A percentile compares a stretch with the other conserved stretches of the same genome.
phyloP scores from a whole-genome alignment of 225 moss, liverwort and hornwort genomes.

The Lunularia cruciata region DNA sequence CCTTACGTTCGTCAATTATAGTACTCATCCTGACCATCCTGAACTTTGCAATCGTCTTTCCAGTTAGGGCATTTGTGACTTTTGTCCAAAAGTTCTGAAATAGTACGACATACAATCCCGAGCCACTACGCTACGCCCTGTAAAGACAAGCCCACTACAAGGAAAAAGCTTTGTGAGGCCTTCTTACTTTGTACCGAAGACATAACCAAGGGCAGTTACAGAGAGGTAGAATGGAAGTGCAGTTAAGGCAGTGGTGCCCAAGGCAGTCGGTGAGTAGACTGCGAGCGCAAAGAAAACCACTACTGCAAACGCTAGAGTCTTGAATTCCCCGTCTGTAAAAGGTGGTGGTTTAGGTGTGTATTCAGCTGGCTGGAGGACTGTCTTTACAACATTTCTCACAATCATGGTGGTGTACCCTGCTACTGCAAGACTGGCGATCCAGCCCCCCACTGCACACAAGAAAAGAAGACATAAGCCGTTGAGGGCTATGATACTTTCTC shows the following conservation, averaged over 20 bases:
- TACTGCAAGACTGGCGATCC: constrained; percentile 72
- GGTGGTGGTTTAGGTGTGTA: constrained; percentile 79
- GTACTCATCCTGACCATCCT: no score
- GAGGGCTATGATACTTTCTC: no score
- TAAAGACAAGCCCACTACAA: not conserved
- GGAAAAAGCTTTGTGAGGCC: not conserved
- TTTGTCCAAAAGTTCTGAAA: no score
- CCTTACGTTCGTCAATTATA: no score
- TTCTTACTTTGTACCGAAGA: constrained; percentile 73
- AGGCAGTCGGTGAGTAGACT: constrained; percentile 67
- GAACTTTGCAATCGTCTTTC: no score
- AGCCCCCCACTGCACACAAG: constrained; percentile 44
- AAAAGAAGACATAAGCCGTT: constrained; percentile 13
- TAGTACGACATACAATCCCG: no score
- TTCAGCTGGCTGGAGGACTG: constrained; percentile 71
- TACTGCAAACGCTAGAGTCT: constrained; percentile 48
- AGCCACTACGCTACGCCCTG: no score
- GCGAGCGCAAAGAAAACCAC: constrained; percentile 63
- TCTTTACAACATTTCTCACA: constrained; percentile 81
- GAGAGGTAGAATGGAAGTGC: constrained; percentile 76
- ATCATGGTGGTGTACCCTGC: constrained; percentile 75
- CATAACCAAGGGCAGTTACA: constrained; percentile 85
- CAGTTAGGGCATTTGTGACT: no score
- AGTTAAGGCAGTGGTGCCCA: constrained; percentile 70
- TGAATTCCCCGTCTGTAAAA: constrained; percentile 63